phyloP scores from a whole-genome alignment of 2,329 filamentous ascomycete species.

The Westerdykella sp. region DNA sequence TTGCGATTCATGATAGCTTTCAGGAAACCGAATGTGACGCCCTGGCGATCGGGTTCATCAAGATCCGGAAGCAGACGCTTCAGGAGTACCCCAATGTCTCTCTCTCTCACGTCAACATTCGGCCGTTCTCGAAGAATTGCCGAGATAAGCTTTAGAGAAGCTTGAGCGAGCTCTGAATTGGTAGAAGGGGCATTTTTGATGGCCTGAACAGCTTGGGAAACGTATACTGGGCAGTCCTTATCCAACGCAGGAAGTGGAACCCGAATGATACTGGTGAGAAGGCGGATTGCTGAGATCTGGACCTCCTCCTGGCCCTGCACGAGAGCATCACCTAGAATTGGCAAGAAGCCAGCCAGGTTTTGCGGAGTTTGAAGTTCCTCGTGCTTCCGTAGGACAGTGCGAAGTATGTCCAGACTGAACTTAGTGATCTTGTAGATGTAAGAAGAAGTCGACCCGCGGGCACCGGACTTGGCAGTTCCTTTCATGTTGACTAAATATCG shows the following conservation, averaged over 20 bases:
- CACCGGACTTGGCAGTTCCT: conserved; percentile 66
- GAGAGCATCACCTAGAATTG: conserved; percentile 80
- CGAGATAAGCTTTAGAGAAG: conserved; percentile 80
- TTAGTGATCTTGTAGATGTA: conserved; percentile 81
- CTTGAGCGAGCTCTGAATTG: conserved; percentile 77
- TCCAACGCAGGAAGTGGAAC: conserved; percentile 69
- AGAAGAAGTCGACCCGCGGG: conserved; percentile 65
- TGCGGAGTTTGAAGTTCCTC: conserved; percentile 69
- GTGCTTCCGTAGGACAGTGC: conserved; percentile 79
- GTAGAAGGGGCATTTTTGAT: conserved; percentile 73
- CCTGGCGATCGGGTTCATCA: conserved; percentile 85
- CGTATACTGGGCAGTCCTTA: conserved; percentile 67
- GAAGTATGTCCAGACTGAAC: conserved; percentile 81
- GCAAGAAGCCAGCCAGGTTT: conserved; percentile 80
- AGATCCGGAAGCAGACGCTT: conserved; percentile 79
- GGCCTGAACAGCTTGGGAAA: conserved; percentile 75
- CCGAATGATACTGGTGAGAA: conserved; percentile 79
- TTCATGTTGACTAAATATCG: conserved; percentile 74
- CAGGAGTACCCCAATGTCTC: conserved; percentile 74
- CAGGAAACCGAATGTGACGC: conserved; percentile 91
- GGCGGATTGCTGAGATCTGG: conserved; percentile 76
- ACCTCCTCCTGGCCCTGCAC: conserved; percentile 85
- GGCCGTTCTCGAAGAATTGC: conserved; percentile 76
- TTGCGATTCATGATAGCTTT: conserved; percentile 79
- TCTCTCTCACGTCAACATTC: conserved; percentile 70